A percentile compares a stretch with the other conserved stretches of the same genome.
These are phyloP conservation scores for Quaeritorhiza haematococci DNA, from an alignment of 371 early-diverging fungal species.

Conservation along the genomic window DNA sequence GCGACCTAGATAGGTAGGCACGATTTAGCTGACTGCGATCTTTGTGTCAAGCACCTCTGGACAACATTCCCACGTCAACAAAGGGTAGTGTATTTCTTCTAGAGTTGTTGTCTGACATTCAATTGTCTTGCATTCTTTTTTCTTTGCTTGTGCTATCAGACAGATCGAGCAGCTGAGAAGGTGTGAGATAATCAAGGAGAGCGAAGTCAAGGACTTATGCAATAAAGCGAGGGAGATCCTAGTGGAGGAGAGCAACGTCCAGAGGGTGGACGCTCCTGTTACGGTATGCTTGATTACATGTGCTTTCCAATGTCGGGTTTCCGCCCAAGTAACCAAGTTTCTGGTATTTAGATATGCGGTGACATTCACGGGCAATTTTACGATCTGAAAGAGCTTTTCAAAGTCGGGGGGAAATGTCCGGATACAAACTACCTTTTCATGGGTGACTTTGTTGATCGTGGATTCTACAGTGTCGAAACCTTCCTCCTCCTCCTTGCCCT, in stretches of 20 bases:
- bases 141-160: slow-evolving; percentile 34
- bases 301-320: too few species aligned
- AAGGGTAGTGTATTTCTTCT: too few species aligned
- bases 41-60: not conserved
- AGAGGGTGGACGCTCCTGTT: slow-evolving; percentile 93
- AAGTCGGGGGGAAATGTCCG: slow-evolving; percentile 94
- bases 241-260: slow-evolving; percentile 93
- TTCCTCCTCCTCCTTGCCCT: slow-evolving; percentile 95
- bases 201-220: slow-evolving; percentile 89
- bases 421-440: slow-evolving; percentile 96
- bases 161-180: slow-evolving; percentile 81
- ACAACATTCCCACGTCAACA: not conserved
- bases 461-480: slow-evolving; percentile 98
- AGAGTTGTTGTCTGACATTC: too few species aligned
- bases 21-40: not conserved
- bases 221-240: slow-evolving; percentile 90
- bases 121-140: not conserved
- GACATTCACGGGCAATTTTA: slow-evolving; percentile 99
- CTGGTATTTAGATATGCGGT: slow-evolving; percentile 79
- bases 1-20: not conserved
- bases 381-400: slow-evolving; percentile 93
- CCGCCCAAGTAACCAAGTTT: too few species aligned
- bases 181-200: slow-evolving; percentile 89
- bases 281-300: slow-evolving; percentile 64
- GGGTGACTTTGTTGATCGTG: slow-evolving; percentile 99